Conservation (phyloP, 108 stramenopile species). For the Bacterosira constricta region DNA sequence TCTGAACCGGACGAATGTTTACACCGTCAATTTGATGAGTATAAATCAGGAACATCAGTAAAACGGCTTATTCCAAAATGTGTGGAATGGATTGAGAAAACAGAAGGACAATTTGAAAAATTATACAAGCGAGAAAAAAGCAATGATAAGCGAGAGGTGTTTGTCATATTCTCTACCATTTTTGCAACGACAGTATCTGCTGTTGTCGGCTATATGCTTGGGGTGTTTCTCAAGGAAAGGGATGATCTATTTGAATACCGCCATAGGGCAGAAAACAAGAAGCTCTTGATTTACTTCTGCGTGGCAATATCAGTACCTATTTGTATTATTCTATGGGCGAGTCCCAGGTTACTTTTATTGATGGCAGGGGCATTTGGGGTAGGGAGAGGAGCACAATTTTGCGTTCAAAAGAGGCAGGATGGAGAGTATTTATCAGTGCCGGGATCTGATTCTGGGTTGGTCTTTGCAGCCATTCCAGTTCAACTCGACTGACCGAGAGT, state of each 20-base stretch:
- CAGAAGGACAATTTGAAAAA: slow-evolving; percentile 14
- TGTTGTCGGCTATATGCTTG: slow-evolving; percentile 19
- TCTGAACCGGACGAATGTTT: slow-evolving; percentile 20
- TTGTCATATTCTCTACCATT: slow-evolving; percentile 28
- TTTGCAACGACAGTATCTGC: slow-evolving; percentile 10
- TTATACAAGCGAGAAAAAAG: slow-evolving; percentile 18
- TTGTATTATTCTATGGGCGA: slow-evolving; percentile 19
- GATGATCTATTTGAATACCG: slow-evolving; percentile 25
- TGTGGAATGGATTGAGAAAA: slow-evolving; percentile 29
- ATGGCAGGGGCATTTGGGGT: slow-evolving; percentile 9
- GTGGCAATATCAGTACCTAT: slow-evolving; percentile 25
- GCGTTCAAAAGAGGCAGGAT: slow-evolving; percentile 15
- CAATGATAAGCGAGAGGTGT: slow-evolving; percentile 35
- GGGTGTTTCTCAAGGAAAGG: slow-evolving; percentile 24
- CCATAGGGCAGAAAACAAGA: slow-evolving; percentile 14
- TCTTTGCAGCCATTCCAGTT: slow-evolving; percentile 35
- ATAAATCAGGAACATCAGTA: slow-evolving; percentile 11
- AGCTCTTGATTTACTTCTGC: slow-evolving; percentile 13
- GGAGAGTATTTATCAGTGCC: slow-evolving; percentile 12
- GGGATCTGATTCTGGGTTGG: slow-evolving; percentile 12
- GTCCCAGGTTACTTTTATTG: slow-evolving; percentile 16
- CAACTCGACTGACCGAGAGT: slow-evolving; percentile 18
- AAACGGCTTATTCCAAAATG: slow-evolving; percentile 31
- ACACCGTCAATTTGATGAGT: slow-evolving; percentile 6
- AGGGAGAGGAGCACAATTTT: slow-evolving; percentile 28